These are phyloP conservation scores for Gossypium sturtianum DNA, from an alignment of 345 rosid genomes.

Conservation along the genomic window DNA sequence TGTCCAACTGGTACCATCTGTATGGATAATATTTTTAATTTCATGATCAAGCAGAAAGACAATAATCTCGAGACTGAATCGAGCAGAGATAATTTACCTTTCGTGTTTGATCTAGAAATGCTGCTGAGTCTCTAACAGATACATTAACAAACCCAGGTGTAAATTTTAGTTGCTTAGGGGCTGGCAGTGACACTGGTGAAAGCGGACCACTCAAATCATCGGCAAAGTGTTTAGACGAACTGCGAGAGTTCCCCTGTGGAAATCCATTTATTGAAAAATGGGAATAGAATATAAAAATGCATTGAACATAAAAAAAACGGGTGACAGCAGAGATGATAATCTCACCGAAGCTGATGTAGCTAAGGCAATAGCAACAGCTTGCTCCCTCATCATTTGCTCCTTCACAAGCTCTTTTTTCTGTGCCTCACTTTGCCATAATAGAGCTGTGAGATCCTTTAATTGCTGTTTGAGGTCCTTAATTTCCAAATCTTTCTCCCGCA, in stretches of 20 bases:
- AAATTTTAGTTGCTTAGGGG: slow-evolving; percentile 68
- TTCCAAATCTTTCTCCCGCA: slow-evolving; percentile 64
- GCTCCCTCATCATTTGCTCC: slow-evolving; percentile 62
- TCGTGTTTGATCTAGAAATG: slow-evolving; percentile 47
- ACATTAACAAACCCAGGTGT: slow-evolving; percentile 50
- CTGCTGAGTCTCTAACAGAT: slow-evolving; percentile 47
- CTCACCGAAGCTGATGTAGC: slow-evolving; percentile 53
- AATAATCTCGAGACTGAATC: background rate
- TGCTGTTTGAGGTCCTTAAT: slow-evolving; percentile 62
- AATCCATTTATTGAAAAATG: slow-evolving; percentile 14
- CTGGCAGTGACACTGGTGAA: slow-evolving; percentile 61
- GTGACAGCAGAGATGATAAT: background rate
- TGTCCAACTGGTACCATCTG: slow-evolving; percentile 63
- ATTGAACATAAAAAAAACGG: background rate
- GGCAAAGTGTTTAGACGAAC: slow-evolving; percentile 40
- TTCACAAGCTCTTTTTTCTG: slow-evolving; percentile 49
- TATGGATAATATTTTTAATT: slow-evolving; percentile 8
- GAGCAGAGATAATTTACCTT: slow-evolving; percentile 33
- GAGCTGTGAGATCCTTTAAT: slow-evolving; percentile 48
- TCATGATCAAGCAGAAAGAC: slow-evolving; percentile 9
- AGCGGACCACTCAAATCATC: slow-evolving; percentile 34
- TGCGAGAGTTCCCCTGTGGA: slow-evolving; percentile 39
- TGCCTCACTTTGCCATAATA: slow-evolving; percentile 56
- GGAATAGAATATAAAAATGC: background rate
- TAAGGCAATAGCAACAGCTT: slow-evolving; percentile 51